phyloP scores from a whole-genome alignment of 148 eudicot genomes.

The Vaccinium macrocarpon region DNA sequence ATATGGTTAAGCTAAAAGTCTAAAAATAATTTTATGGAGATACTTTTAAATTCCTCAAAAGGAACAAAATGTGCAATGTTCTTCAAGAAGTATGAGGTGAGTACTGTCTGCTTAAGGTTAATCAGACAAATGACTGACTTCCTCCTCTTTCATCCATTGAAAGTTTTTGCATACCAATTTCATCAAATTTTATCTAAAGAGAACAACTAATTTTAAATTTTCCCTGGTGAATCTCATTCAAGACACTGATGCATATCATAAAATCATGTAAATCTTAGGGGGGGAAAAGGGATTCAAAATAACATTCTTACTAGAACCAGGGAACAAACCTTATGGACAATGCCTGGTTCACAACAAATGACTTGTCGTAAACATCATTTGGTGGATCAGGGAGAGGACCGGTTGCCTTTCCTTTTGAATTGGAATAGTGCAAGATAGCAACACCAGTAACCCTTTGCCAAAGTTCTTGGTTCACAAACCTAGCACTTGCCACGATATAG shows the following conservation, averaged over 20 bases:
- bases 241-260: neutral
- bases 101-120: neutral
- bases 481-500: conserved; percentile 91
- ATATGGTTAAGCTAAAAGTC: neutral
- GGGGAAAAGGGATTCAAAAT: neutral
- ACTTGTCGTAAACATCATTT: conserved; percentile 80
- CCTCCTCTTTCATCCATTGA: neutral
- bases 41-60: neutral
- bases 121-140: neutral
- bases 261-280: neutral
- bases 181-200: neutral
- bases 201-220: neutral
- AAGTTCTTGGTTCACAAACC: conserved; percentile 66
- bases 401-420: conserved; percentile 87
- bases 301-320: neutral
- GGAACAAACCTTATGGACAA: conserved; percentile 79
- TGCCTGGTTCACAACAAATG: conserved; percentile 94
- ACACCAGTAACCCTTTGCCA: conserved; percentile 96
- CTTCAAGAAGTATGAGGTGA: neutral
- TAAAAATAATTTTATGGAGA: neutral
- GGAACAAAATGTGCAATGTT: neutral
- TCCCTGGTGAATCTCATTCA: neutral
- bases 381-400: conserved; percentile 96
- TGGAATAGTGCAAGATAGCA: conserved; percentile 74
- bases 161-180: neutral